Evolutionary conservation across 2,329 filamentous ascomycete genomes (phyloP).

Genomic region (Biscogniauxia mediterranea): DNA sequence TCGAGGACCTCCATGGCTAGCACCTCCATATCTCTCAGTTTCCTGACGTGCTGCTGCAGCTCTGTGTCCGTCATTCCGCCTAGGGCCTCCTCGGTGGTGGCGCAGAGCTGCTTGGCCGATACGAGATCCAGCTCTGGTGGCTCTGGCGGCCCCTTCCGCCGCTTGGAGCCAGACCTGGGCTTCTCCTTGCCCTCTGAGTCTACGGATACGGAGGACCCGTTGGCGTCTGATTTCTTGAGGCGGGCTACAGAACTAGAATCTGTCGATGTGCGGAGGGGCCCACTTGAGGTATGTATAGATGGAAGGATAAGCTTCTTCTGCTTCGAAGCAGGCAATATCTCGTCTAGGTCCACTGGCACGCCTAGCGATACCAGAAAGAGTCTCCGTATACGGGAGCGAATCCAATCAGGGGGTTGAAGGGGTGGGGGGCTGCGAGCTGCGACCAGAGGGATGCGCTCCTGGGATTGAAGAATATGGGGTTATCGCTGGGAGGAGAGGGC

Average conservation of each 20-base stretch:
- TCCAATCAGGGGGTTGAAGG: constrained; percentile 95
- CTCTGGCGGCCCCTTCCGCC: constrained; percentile 59
- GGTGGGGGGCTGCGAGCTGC: constrained; percentile 94
- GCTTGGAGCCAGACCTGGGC: constrained; percentile 37
- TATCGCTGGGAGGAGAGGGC: constrained; percentile 51
- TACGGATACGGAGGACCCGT: constrained; percentile 57
- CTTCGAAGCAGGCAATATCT: constrained; percentile 94
- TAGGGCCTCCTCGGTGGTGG: constrained; percentile 80
- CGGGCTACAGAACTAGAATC: constrained; percentile 51
- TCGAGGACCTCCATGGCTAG: constrained; percentile 75
- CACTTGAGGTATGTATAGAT: constrained; percentile 55
- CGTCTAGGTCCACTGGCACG: constrained; percentile 93
- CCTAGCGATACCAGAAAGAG: constrained; percentile 94
- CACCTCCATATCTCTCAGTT: constrained; percentile 67
- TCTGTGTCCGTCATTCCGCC: constrained; percentile 76
- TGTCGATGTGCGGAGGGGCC: constrained; percentile 53
- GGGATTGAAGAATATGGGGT: constrained; percentile 76
- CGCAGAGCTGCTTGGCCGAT: constrained; percentile 73
- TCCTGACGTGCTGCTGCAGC: constrained; percentile 67
- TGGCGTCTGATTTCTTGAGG: constrained; percentile 46
- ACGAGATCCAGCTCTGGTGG: constrained; percentile 78
- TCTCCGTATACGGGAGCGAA: constrained; percentile 88
- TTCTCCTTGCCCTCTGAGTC: constrained; percentile 57
- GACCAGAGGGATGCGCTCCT: constrained; percentile 92
- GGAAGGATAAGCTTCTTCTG: constrained; percentile 96